phyloP scores from a whole-genome alignment of 2,329 filamentous ascomycete genomes.

The Thielaviopsis populi region DNA sequence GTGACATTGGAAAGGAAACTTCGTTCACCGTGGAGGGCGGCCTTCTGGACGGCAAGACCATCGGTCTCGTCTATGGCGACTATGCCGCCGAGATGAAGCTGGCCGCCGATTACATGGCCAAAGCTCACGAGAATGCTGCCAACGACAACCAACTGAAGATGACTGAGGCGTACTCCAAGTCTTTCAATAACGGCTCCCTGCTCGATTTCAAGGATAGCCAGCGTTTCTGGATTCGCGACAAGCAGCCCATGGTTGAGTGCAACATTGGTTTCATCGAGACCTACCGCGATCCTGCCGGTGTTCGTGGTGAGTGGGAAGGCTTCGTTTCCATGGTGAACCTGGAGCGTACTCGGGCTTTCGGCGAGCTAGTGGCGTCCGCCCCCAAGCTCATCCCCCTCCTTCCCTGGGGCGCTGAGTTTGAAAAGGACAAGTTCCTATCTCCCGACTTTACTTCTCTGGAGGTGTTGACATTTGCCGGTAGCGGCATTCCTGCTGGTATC shows the following conservation, averaged over 20 bases:
- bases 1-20: constrained; percentile 53
- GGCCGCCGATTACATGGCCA: constrained; percentile 50
- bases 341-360: constrained; percentile 78
- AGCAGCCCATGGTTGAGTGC: constrained; percentile 63
- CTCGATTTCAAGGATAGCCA: constrained; percentile 69
- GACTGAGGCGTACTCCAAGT: constrained; percentile 58
- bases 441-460: constrained; percentile 94
- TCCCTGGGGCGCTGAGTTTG: constrained; percentile 77
- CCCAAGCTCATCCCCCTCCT: constrained; percentile 74
- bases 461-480: constrained; percentile 60
- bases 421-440: constrained; percentile 90
- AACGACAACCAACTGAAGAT: constrained; percentile 63
- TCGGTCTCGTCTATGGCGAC: constrained; percentile 62
- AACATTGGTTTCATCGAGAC: constrained; percentile 79
- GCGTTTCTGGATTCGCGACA: constrained; percentile 68
- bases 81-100: constrained; percentile 55
- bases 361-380: constrained; percentile 66
- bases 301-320: constrained; percentile 73
- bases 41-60: constrained; percentile 47
- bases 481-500: constrained; percentile 52
- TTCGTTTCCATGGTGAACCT: constrained; percentile 47
- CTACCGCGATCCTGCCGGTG: constrained; percentile 67
- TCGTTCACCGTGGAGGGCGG: constrained; percentile 46
- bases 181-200: constrained; percentile 59
- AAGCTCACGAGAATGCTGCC: constrained; percentile 52